Percentiles rank a stretch among this genome's conserved stretches.
Evolutionary conservation across 2,329 filamentous ascomycete genomes (phyloP).

Genomic region (Truncatella angustata): DNA sequence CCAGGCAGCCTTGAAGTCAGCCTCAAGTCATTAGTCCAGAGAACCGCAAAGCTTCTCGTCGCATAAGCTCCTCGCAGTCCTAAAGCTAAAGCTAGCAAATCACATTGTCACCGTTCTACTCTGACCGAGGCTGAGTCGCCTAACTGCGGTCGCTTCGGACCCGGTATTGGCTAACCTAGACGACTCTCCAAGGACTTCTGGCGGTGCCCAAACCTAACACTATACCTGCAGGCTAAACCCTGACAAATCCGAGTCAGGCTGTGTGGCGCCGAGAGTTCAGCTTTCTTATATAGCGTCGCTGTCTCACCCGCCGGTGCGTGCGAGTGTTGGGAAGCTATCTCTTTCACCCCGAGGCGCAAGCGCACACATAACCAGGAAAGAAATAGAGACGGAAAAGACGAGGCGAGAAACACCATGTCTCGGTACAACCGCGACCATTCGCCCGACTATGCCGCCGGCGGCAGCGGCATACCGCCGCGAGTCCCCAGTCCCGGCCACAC

Average conservation of each 20-base stretch:
- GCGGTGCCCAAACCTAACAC: no score
- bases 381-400: background rate
- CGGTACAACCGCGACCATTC: slow-evolving; percentile 6
- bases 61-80: no score
- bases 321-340: background rate
- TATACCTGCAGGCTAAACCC: no score
- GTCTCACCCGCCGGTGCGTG: background rate
- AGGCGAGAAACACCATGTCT: background rate
- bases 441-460: slow-evolving; percentile 9
- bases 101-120: background rate
- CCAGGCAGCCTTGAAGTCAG: slow-evolving; percentile 1
- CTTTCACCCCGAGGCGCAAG: background rate
- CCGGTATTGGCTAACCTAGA: background rate
- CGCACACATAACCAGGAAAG: background rate
- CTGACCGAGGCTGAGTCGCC: background rate
- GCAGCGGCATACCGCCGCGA: slow-evolving; percentile 1
- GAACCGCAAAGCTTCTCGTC: background rate
- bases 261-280: no score
- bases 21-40: background rate
- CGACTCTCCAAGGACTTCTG: no score
- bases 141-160: background rate
- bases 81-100: no score
- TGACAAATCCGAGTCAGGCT: background rate
- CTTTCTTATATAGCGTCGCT: background rate
- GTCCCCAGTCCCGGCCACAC: slow-evolving; percentile 4